Evolutionary conservation across 2,329 filamentous ascomycete genomes (phyloP).

Genomic region (Acephala macrosclerotiorum): DNA sequence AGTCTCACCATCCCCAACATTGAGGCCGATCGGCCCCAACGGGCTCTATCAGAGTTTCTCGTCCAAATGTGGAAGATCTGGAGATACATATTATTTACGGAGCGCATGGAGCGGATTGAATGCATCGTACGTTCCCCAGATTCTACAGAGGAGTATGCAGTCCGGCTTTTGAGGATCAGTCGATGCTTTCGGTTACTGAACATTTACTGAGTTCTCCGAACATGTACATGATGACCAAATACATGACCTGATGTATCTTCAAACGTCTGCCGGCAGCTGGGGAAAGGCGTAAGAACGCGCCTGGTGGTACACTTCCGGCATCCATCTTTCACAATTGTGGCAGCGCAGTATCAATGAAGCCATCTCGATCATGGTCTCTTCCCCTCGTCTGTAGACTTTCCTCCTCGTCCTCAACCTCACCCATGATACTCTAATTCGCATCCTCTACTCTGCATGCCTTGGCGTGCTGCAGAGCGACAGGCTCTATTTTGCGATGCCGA

Average conservation of each 20-base stretch:
- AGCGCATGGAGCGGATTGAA: background rate
- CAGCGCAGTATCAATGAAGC: background rate
- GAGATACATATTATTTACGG: background rate
- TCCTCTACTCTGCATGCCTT: background rate
- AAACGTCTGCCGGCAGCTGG: background rate
- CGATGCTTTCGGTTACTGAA: constrained; percentile 4
- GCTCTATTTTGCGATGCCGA: constrained; percentile 12
- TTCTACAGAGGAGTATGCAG: background rate
- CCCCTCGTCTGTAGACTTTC: background rate
- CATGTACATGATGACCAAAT: constrained; percentile 1
- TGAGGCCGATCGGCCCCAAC: constrained; percentile 5
- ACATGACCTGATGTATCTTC: constrained; percentile 3
- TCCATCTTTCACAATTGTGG: background rate
- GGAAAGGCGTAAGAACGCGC: background rate
- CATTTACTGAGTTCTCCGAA: background rate
- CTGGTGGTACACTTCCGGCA: background rate
- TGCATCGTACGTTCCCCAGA: background rate
- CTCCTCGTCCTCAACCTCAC: background rate
- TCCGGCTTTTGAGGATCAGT: constrained; percentile 2
- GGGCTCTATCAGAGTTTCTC: background rate
- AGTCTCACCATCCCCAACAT: background rate
- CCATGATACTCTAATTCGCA: background rate
- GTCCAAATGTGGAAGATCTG: constrained; percentile 3
- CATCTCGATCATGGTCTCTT: background rate
- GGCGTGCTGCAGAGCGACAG: background rate